phyloP scores from a whole-genome alignment of 2,329 filamentous ascomycete species.

The Aspergillus fumigatiaffinis region DNA sequence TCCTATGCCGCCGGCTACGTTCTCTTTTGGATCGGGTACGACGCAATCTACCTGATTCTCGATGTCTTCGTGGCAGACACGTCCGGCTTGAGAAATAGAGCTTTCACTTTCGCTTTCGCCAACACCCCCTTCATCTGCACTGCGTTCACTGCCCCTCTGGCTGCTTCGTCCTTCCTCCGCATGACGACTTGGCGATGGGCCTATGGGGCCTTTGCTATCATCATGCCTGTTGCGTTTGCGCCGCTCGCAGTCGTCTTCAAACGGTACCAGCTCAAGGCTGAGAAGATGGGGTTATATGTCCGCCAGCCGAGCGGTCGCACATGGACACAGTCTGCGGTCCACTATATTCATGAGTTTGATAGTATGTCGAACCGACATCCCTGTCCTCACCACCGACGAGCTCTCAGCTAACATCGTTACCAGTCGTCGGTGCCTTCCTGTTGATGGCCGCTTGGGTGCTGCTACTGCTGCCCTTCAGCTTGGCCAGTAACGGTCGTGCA shows the following conservation, averaged over 20 bases:
- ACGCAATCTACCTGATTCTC: conserved; percentile 54
- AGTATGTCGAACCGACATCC: conserved; percentile 38
- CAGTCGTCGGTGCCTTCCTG: conserved; percentile 56
- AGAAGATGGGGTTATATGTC: conserved; percentile 50
- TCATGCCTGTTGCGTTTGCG: conserved; percentile 53
- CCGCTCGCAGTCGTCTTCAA: conserved; percentile 56
- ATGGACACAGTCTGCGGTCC: conserved; percentile 42
- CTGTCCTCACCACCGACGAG: conserved; percentile 44
- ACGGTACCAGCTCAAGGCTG: conserved; percentile 56
- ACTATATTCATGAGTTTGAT: conserved; percentile 63
- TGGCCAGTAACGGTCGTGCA: conserved; percentile 41
- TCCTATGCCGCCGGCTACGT: conserved; percentile 62
- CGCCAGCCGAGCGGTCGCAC: conserved; percentile 45
- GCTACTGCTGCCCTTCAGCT: conserved; percentile 63
- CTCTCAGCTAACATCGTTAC: neutral
- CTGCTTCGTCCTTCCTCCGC: conserved; percentile 48
- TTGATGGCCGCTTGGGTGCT: conserved; percentile 59
- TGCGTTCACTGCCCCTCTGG: conserved; percentile 52
- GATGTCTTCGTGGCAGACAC: conserved; percentile 62
- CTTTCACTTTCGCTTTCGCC: conserved; percentile 57
- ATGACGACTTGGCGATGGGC: conserved; percentile 59
- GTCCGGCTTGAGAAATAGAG: conserved; percentile 56
- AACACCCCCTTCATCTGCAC: conserved; percentile 60
- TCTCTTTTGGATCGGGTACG: conserved; percentile 57
- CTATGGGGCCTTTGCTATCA: conserved; percentile 59